Percentiles rank a stretch among this genome's conserved stretches.
Evolutionary conservation across 352 stramenopile genomes (phyloP).

Genomic region (Phytophthora hybrid): DNA sequence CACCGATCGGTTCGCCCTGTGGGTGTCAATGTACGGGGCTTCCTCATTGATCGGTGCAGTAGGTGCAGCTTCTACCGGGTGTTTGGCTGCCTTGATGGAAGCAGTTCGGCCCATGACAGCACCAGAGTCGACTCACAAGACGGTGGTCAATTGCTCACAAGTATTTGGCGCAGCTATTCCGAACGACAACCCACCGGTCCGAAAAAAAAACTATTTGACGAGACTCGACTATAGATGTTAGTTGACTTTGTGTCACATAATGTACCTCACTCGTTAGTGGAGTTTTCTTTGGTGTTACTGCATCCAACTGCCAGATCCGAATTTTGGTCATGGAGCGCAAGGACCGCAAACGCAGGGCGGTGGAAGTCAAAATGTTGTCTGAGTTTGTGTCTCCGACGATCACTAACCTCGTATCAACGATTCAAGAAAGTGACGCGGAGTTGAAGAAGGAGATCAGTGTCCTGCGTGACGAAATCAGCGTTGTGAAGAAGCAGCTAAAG

Average conservation of each 20-base stretch:
- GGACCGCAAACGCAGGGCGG: slow-evolving; percentile 33
- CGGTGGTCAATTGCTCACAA: background rate
- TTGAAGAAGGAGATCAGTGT: slow-evolving; percentile 24
- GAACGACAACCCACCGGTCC: background rate
- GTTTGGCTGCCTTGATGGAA: slow-evolving; percentile 6
- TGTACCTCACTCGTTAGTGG: background rate
- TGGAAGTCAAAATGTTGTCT: slow-evolving; percentile 22
- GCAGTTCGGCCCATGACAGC: slow-evolving; percentile 18
- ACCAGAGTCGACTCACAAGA: background rate
- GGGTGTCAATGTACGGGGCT: slow-evolving; percentile 8
- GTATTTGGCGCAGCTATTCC: background rate
- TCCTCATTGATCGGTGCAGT: slow-evolving; percentile 11
- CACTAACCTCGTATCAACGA: slow-evolving; percentile 18
- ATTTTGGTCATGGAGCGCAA: slow-evolving; percentile 33
- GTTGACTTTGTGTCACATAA: too few species aligned
- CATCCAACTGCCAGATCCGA: background rate
- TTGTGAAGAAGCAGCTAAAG: slow-evolving; percentile 29
- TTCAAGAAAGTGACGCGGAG: slow-evolving; percentile 19
- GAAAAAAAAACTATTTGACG: too few species aligned
- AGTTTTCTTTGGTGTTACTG: background rate
- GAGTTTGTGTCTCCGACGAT: slow-evolving; percentile 28
- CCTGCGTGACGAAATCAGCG: slow-evolving; percentile 21
- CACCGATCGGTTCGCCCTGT: slow-evolving; percentile 14
- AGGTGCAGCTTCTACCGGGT: background rate
- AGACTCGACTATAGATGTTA: too few species aligned